These are phyloP conservation scores for Poa annua DNA, from an alignment of 176 grass and related monocot species.

Conservation along the genomic window DNA sequence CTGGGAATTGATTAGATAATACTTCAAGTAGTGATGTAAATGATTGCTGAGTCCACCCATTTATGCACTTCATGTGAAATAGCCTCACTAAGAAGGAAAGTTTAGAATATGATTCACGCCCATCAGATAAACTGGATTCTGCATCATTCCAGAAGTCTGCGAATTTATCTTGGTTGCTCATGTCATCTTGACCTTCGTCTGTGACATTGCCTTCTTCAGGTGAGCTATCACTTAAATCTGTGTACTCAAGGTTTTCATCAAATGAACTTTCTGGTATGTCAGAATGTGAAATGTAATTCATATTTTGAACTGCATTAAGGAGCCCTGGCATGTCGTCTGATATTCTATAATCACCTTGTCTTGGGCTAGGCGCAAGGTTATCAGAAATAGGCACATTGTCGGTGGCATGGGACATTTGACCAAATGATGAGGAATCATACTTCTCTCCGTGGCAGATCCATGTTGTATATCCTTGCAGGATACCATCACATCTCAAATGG, in stretches of 20 bases:
- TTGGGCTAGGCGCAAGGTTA: too few species aligned
- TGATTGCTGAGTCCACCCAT: slow-evolving; percentile 38
- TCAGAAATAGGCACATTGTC: too few species aligned
- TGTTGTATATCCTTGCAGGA: not conserved
- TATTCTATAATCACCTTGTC: too few species aligned
- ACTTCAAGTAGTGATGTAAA: not conserved
- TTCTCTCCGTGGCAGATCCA: not conserved
- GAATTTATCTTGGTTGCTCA: not conserved
- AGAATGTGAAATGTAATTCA: too few species aligned
- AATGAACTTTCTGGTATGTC: too few species aligned
- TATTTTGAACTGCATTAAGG: too few species aligned
- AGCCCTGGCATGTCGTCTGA: too few species aligned
- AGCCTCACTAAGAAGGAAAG: slow-evolving; percentile 23
- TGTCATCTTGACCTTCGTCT: not conserved
- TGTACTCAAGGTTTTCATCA: too few species aligned
- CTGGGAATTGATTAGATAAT: not conserved
- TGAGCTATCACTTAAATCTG: not conserved
- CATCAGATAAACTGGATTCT: not conserved
- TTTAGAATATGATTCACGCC: slow-evolving; percentile 7
- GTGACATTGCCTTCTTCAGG: not conserved
- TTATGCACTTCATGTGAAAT: slow-evolving; percentile 29
- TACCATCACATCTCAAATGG: not conserved
- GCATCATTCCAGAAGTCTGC: slow-evolving; percentile 25
- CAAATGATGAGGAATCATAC: too few species aligned
- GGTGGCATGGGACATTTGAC: too few species aligned